Conservation (phyloP, 1,284 basidiomycete genomes). For the Flammula alnicola region DNA sequence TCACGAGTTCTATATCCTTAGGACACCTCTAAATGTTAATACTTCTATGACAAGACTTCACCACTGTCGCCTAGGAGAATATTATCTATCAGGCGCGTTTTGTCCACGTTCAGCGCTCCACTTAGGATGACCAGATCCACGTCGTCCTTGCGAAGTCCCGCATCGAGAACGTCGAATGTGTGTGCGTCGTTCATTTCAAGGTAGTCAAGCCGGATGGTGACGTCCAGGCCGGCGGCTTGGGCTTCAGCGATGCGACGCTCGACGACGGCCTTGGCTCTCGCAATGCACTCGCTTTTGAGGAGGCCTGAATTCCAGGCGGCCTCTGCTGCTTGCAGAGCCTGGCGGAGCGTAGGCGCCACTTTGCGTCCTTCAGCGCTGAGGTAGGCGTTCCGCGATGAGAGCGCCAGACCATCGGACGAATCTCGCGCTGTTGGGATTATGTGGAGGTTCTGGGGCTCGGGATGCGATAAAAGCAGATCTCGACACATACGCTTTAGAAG, state of each 20-base stretch:
- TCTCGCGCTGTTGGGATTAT: constrained; percentile 87
- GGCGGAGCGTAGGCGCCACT: constrained; percentile 75
- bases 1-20: too few species aligned
- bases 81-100: constrained; percentile 94
- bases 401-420: constrained; percentile 69
- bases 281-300: constrained; percentile 60
- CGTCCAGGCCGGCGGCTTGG: constrained; percentile 47
- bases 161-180: constrained; percentile 69
- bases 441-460: constrained; percentile 68
- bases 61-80: constrained; percentile 68
- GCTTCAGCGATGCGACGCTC: constrained; percentile 36
- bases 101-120: constrained; percentile 88
- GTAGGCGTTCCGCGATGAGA: constrained; percentile 93
- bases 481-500: constrained; percentile 83
- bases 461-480: constrained; percentile 85
- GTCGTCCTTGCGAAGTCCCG: constrained; percentile 30
- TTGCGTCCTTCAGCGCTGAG: constrained; percentile 68
- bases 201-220: constrained; percentile 80
- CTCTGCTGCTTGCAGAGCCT: constrained; percentile 67
- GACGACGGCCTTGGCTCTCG: constrained; percentile 47
- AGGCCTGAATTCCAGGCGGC: constrained; percentile 54
- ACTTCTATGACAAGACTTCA: constrained; percentile 32
- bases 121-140: constrained; percentile 74
- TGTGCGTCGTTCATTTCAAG: constrained; percentile 86
- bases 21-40: too few species aligned